These are phyloP conservation scores for Penicillium bialowiezense DNA, from an alignment of 495 filamentous ascomycete species.

Conservation along the genomic window DNA sequence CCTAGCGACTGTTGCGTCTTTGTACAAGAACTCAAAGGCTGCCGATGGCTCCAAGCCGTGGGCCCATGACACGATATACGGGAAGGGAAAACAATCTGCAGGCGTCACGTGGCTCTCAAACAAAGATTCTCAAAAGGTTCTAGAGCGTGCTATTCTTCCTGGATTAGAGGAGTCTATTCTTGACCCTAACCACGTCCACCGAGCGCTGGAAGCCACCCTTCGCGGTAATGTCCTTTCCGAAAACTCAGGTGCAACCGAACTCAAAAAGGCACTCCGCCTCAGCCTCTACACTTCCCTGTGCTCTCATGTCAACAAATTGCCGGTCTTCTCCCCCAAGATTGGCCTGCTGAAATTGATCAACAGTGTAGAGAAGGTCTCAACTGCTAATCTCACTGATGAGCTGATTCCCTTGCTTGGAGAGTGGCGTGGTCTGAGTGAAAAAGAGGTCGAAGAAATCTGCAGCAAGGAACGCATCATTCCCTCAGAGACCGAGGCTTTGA, in stretches of 20 bases:
- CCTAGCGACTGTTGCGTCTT: constrained; percentile 41
- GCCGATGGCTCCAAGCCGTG: constrained; percentile 37
- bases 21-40: constrained; percentile 46
- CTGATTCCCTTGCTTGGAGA: constrained; percentile 65
- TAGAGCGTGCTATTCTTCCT: constrained; percentile 63
- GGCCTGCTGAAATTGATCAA: constrained; percentile 69
- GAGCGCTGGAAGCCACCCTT: constrained; percentile 55
- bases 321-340: constrained; percentile 63
- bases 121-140: constrained; percentile 54
- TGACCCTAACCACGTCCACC: constrained; percentile 62
- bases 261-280: constrained; percentile 64
- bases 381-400: constrained; percentile 62
- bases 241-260: constrained; percentile 43
- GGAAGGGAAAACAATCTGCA: constrained; percentile 44
- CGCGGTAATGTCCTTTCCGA: constrained; percentile 41
- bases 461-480: constrained; percentile 59
- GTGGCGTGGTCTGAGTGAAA: constrained; percentile 54
- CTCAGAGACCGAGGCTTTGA: constrained; percentile 53
- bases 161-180: constrained; percentile 79
- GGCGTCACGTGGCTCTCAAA: constrained; percentile 56
- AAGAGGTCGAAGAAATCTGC: constrained; percentile 44
- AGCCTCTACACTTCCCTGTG: constrained; percentile 72
- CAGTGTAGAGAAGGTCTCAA: constrained; percentile 63
- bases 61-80: constrained; percentile 58
- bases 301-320: constrained; percentile 65